Base-by-base conservation (phyloP, 805 yeast genomes). In the Wickerhamomyces silvicola region DNA sequence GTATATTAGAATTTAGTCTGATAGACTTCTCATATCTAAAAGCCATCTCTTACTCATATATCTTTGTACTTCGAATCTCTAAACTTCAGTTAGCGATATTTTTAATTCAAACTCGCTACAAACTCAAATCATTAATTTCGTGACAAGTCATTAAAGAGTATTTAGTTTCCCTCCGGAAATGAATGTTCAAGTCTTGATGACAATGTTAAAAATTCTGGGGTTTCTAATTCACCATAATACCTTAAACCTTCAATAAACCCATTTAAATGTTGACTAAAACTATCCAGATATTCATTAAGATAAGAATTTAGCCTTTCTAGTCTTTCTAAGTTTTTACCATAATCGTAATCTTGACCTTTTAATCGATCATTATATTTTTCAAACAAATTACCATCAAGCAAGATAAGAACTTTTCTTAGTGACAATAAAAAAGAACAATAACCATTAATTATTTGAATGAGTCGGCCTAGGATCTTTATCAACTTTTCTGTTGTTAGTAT, bases 401-500 rank as follows among this genome's bases (percentile, higher is more conserved):
- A 38, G 19, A 78, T 66, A 37, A 78, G 53, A 5, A 73, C 66
- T 45, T 72, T 73, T 41, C 80, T 65, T 39, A 76, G 54, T n/a
- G 78, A 61, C 48, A 58, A 51, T 32, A 75, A 46, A 38, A 72
- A 72, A 35, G 64, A 62, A 42, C 71, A 68, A 45, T 56, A 75
- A 41, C 63, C 65, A 12, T 70, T 54, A 19, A 75, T 60, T 29
- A 72, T 57, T 25, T 67, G 64, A 36, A 75, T 57, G 35, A 77
- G 45, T 30, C 55, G 57, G 40, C 68, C 64, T 27, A 73, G 45
- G 11, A 66, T 56, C 28, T 65, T 62, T 27, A 80, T 60, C 31
- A 80, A 54, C 28, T 63, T 65, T 13, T 72, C 66, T 35, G 75
- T 73, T 2, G 88, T 78, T 33, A 83, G 61, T 51, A 83, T 65